These are phyloP conservation scores for Malassezia caprae DNA, from an alignment of 1,284 basidiomycete species.

Conservation along the genomic window DNA sequence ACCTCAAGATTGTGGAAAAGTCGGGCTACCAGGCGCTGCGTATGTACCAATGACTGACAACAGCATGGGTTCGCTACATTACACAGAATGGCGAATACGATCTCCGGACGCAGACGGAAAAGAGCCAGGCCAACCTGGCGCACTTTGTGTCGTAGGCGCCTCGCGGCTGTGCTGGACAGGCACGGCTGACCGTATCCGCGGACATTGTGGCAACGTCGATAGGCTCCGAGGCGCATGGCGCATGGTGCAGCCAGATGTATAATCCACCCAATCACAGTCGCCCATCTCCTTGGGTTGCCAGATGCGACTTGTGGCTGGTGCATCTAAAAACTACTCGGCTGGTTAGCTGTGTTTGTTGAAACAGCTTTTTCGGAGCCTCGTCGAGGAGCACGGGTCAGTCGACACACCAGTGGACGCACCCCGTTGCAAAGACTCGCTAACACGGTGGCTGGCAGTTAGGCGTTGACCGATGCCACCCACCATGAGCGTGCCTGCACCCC, in stretches of 20 bases:
- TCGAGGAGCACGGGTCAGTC: neutral
- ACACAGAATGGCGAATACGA: conserved; percentile 95
- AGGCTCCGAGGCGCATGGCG: neutral
- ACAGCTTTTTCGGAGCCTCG: neutral
- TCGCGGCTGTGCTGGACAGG: neutral
- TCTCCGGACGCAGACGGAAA: conserved; percentile 47
- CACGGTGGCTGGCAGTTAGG: no score
- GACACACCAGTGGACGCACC: neutral
- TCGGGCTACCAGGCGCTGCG: conserved; percentile 74
- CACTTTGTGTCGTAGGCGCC: conserved; percentile 23
- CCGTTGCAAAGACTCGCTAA: neutral
- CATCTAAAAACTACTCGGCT: neutral
- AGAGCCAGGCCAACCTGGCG: conserved; percentile 33
- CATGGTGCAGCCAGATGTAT: neutral
- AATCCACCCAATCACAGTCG: neutral
- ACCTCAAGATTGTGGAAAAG: conserved; percentile 96
- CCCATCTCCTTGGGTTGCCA: neutral
- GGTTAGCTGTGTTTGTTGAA: neutral
- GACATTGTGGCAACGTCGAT: neutral
- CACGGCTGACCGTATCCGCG: neutral
- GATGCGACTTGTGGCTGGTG: neutral
- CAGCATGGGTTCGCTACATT: conserved; percentile 58
- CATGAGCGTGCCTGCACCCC: neutral
- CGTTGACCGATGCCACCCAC: neutral
- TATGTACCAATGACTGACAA: conserved; percentile 25